Evolutionary conservation across 768 basidiomycete genomes (phyloP).

Genomic region (Leucocoprinus sp.): DNA sequence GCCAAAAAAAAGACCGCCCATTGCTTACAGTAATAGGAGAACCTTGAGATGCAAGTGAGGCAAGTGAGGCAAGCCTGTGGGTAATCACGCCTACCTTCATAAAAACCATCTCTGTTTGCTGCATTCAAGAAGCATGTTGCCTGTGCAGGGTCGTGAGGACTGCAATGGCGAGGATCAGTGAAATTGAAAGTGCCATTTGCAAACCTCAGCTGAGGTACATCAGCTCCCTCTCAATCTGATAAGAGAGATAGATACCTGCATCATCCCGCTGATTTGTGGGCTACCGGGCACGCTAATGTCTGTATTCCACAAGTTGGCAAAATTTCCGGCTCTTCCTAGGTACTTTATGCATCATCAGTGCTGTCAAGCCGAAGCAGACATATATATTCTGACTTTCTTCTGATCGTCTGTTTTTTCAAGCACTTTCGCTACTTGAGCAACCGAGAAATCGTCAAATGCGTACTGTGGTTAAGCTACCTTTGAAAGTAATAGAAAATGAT

Average conservation of each 20-base stretch:
- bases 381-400: constrained; percentile 32
- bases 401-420: constrained; percentile 43
- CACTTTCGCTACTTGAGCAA: constrained; percentile 53
- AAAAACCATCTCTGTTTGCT: constrained; percentile 51
- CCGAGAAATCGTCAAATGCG: constrained; percentile 55
- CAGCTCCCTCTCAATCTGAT: background rate
- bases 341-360: constrained; percentile 29
- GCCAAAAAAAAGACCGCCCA: background rate
- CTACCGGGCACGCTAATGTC: constrained; percentile 42
- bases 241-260: constrained; percentile 35
- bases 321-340: constrained; percentile 44
- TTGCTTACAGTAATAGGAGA: constrained; percentile 50
- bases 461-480: constrained; percentile 27
- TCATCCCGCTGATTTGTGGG: constrained; percentile 44
- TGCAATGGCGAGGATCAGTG: constrained; percentile 62
- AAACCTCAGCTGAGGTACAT: constrained; percentile 37
- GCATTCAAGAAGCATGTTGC: constrained; percentile 56
- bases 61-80: background rate
- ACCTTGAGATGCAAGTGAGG: constrained; percentile 16
- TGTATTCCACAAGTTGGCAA: constrained; percentile 52
- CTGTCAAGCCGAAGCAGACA: background rate
- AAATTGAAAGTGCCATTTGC: constrained; percentile 52
- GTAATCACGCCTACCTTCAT: constrained; percentile 31
- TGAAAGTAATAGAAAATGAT: background rate
- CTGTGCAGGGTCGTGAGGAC: constrained; percentile 47